phyloP scores from a whole-genome alignment of 352 stramenopile species.

The Paralagenidium karlingii region DNA sequence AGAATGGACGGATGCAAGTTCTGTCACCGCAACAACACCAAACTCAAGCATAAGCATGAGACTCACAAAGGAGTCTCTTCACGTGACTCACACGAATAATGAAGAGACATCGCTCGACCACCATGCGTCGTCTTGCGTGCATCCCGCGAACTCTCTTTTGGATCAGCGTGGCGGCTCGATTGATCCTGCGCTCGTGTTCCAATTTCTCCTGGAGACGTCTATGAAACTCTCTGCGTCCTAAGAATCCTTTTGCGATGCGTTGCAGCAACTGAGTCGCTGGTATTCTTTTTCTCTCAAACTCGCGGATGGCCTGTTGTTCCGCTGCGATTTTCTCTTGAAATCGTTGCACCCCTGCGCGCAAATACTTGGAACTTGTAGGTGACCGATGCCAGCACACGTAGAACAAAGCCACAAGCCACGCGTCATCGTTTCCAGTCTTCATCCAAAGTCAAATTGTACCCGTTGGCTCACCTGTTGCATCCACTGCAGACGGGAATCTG shows the following conservation, averaged over 20 bases:
- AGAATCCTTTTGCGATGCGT: slow-evolving; percentile 46
- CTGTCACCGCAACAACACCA: too few species aligned
- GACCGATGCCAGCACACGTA: too few species aligned
- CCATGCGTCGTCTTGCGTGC: slow-evolving; percentile 27
- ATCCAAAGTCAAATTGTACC: not conserved
- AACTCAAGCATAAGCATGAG: too few species aligned
- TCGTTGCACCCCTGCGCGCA: slow-evolving; percentile 53
- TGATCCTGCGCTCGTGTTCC: slow-evolving; percentile 33
- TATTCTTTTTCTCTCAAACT: slow-evolving; percentile 38
- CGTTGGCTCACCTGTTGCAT: slow-evolving; percentile 35
- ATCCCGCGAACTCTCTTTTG: slow-evolving; percentile 46
- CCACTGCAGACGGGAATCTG: slow-evolving; percentile 43
- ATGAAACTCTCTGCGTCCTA: slow-evolving; percentile 40
- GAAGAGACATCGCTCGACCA: slow-evolving; percentile 56
- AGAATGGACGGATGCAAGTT: slow-evolving; percentile 47
- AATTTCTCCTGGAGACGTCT: slow-evolving; percentile 13
- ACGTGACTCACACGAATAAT: slow-evolving; percentile 39
- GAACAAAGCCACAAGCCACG: not conserved
- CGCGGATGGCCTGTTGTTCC: slow-evolving; percentile 36
- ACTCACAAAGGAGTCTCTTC: too few species aligned
- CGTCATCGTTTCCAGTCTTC: not conserved
- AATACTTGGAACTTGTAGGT: slow-evolving; percentile 59
- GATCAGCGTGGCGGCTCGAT: slow-evolving; percentile 32
- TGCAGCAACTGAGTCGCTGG: slow-evolving; percentile 42
- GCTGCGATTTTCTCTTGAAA: slow-evolving; percentile 70